Evolutionary conservation across 768 basidiomycete species (phyloP).

Genomic region (Russula vinacea): DNA sequence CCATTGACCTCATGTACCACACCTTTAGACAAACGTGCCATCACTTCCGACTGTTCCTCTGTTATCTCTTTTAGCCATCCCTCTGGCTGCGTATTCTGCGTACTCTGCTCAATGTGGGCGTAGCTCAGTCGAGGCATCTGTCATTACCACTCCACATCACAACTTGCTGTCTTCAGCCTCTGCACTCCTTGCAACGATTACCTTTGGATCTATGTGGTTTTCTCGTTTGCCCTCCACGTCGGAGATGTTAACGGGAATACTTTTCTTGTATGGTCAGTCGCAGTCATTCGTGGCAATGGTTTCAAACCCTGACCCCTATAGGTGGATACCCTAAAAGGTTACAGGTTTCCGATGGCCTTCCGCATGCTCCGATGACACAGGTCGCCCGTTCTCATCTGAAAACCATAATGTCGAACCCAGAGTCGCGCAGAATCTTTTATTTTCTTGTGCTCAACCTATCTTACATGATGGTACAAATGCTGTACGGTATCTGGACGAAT

Average conservation of each 20-base stretch:
- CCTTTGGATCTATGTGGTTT: conserved; percentile 62
- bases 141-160: conserved; percentile 52
- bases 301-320: conserved; percentile 1
- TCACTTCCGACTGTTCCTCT: conserved; percentile 54
- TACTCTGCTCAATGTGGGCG: conserved; percentile 60
- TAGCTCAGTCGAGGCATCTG: conserved; percentile 45
- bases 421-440: conserved; percentile 94
- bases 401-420: conserved; percentile 84
- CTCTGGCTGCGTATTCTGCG: conserved; percentile 60
- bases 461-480: conserved; percentile 97
- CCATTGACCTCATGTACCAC: background rate
- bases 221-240: conserved; percentile 56
- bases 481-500: conserved; percentile 97
- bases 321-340: conserved; percentile 26
- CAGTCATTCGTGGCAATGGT: background rate
- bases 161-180: conserved; percentile 58
- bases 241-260: conserved; percentile 54
- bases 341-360: conserved; percentile 25
- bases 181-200: conserved; percentile 46
- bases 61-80: conserved; percentile 54
- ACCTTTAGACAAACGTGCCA: conserved; percentile 34
- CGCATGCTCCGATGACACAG: conserved; percentile 33
- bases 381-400: conserved; percentile 70
- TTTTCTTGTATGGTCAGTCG: conserved; percentile 63
- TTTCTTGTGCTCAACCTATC: conserved; percentile 91